These are phyloP conservation scores for Saccharomycopsis sp. DNA, from an alignment of 805 yeast genomes.

Conservation along the genomic window DNA sequence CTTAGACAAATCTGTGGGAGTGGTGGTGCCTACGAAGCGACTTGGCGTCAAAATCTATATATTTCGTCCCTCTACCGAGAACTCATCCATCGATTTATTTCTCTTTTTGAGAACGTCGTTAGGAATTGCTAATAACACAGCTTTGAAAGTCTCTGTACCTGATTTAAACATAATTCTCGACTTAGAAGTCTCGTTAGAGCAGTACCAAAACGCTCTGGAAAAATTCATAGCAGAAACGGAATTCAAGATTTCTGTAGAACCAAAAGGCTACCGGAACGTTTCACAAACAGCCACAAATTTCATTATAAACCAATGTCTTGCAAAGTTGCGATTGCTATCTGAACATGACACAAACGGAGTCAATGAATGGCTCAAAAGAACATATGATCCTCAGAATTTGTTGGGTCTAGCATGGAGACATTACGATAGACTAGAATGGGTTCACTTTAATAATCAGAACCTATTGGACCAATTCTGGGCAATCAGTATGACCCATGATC, in stretches of 20 bases:
- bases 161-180: constrained; percentile 36
- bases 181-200: constrained; percentile 40
- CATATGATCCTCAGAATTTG: constrained; percentile 27
- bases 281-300: constrained; percentile 11
- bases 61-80: constrained; percentile 46
- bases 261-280: constrained; percentile 15
- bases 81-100: constrained; percentile 58
- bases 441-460: constrained; percentile 38
- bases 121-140: constrained; percentile 32
- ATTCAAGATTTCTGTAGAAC: constrained; percentile 7
- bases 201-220: constrained; percentile 3
- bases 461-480: constrained; percentile 39
- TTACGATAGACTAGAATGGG: constrained; percentile 75
- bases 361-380: constrained; percentile 23
- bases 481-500: constrained; percentile 38
- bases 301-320: constrained; percentile 7
- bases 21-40: constrained; percentile 30
- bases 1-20: constrained; percentile 62
- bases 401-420: constrained; percentile 56
- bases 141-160: constrained; percentile 12
- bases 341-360: constrained; percentile 23
- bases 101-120: constrained; percentile 46
- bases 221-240: constrained; percentile 13
- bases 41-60: constrained; percentile 38
- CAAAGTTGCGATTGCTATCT: constrained; percentile 5